A percentile compares a stretch with the other conserved stretches of the same genome.
Evolutionary conservation across 495 filamentous ascomycete species (phyloP).

Genomic region (Podospora didyma): DNA sequence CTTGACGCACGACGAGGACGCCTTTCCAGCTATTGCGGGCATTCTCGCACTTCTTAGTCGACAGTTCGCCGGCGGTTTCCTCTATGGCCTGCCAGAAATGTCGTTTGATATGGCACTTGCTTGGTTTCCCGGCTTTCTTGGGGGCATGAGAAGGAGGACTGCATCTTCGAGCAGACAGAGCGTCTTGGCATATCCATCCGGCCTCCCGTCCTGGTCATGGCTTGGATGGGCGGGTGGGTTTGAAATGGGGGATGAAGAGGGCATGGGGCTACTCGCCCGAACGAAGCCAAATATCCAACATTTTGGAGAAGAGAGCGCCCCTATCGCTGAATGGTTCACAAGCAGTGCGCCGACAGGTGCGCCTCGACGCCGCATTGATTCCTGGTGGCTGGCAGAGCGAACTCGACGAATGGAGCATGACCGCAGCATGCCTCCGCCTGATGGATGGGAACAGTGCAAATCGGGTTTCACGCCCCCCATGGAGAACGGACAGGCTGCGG

Average conservation of each 20-base stretch:
- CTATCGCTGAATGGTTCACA: not conserved
- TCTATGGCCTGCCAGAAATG: not conserved
- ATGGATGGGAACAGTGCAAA: not conserved
- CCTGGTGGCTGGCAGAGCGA: not conserved
- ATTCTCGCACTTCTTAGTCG: not conserved
- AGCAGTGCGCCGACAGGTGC: not conserved
- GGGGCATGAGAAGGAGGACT: not conserved
- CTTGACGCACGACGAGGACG: not conserved
- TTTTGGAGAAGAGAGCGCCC: not conserved
- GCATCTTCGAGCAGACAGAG: not conserved
- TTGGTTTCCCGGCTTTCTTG: not conserved
- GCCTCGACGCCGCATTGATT: not conserved
- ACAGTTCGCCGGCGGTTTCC: not conserved
- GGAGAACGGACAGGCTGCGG: not conserved
- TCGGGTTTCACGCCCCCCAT: not conserved
- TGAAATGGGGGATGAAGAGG: not conserved
- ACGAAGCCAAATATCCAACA: not conserved
- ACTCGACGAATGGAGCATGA: not conserved
- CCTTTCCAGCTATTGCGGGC: not conserved
- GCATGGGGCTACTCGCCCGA: not conserved
- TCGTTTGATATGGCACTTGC: not conserved
- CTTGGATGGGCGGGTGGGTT: not conserved
- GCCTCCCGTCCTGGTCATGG: not conserved
- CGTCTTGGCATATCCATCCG: not conserved
- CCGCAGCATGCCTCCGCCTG: not conserved